These are phyloP conservation scores for Drechslerella dactyloides DNA, from an alignment of 2,329 filamentous ascomycete genomes.

Conservation along the genomic window DNA sequence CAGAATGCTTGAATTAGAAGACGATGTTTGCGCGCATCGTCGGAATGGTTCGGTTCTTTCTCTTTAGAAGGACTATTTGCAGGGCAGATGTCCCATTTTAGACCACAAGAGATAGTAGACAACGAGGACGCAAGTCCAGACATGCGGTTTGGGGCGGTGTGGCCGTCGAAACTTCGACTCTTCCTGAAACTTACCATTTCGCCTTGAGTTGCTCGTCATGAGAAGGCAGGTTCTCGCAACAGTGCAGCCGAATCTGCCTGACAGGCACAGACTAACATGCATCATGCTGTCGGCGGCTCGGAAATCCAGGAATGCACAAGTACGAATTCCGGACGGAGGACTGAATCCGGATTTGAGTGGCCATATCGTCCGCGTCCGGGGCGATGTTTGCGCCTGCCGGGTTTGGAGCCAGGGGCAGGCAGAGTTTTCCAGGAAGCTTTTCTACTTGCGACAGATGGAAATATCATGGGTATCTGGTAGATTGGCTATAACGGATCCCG, in stretches of 20 bases:
- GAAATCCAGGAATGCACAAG: too few relatives aligned
- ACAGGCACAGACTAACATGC: too few relatives aligned
- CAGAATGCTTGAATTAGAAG: neutral
- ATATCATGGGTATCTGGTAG: constrained; percentile 13
- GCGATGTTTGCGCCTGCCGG: neutral
- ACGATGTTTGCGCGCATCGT: neutral
- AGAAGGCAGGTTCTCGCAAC: neutral
- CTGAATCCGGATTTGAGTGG: neutral
- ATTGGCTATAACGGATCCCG: neutral
- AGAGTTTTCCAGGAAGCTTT: constrained; percentile 7
- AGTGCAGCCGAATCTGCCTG: neutral
- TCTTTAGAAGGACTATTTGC: neutral
- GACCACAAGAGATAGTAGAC: neutral
- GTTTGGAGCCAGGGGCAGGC: neutral
- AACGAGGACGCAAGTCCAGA: neutral
- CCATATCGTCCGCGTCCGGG: neutral
- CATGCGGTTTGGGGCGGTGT: constrained; percentile 1
- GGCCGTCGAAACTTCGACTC: neutral
- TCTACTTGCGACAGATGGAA: constrained; percentile 42
- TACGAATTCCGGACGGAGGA: too few relatives aligned
- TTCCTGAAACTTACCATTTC: neutral
- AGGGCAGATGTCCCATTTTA: neutral
- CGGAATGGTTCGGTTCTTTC: neutral
- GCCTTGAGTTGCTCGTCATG: neutral
- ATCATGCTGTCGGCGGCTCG: too few relatives aligned